Conservation (phyloP, 768 basidiomycete genomes). For the Lactarius psammicola region DNA sequence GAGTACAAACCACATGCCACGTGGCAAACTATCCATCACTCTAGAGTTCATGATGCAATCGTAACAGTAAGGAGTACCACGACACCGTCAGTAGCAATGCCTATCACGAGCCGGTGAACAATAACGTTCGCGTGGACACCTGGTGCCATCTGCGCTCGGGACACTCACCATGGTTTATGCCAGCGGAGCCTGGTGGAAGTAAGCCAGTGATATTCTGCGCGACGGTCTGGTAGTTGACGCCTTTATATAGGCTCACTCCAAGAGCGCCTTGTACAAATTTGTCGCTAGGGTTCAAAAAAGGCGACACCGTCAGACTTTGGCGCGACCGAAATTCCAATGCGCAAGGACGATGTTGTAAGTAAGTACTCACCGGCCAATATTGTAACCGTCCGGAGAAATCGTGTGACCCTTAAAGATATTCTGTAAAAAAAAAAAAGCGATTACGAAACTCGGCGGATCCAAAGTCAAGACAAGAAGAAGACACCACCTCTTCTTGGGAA, state of each 20-base stretch:
- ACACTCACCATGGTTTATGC: slow-evolving; percentile 51
- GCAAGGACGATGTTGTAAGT: too few species aligned
- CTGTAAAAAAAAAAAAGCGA: slow-evolving; percentile 3
- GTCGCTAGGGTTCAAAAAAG: too few species aligned
- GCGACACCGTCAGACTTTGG: not conserved
- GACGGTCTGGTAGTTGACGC: slow-evolving; percentile 44
- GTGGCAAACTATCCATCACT: not conserved
- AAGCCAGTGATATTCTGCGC: slow-evolving; percentile 52
- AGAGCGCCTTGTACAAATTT: slow-evolving; percentile 14
- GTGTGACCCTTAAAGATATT: slow-evolving; percentile 30
- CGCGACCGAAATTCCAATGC: too few species aligned
- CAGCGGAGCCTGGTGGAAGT: slow-evolving; percentile 48
- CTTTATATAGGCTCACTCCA: not conserved
- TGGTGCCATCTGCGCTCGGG: not conserved
- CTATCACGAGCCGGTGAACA: slow-evolving; percentile 1
- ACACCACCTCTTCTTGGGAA: slow-evolving; percentile 30
- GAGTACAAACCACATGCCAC: not conserved
- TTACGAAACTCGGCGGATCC: not conserved
- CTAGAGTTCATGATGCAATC: slow-evolving; percentile 5
- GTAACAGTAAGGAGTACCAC: slow-evolving; percentile 26
- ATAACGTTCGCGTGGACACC: not conserved
- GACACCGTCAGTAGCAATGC: slow-evolving; percentile 24
- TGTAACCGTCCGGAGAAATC: slow-evolving; percentile 35
- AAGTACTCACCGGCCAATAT: slow-evolving; percentile 35
- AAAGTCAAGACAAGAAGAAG: not conserved